These are phyloP conservation scores for Cyberlindnera bimundalis DNA, from an alignment of 805 yeast genomes.

Conservation along the genomic window DNA sequence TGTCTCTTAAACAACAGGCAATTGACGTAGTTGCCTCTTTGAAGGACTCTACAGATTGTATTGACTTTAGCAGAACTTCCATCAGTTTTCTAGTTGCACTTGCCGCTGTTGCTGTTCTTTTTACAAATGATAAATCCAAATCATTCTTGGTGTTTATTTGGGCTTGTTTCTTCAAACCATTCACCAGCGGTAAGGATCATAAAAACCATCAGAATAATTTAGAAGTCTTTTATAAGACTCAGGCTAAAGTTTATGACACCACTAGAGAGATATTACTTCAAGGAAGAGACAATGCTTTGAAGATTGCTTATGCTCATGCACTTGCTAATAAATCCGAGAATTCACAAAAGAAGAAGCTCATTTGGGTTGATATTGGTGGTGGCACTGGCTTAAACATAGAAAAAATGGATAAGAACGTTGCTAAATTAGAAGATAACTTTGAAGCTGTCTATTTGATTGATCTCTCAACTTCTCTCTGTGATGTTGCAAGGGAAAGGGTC, in stretches of 20 bases:
- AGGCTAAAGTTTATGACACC: constrained; percentile 72
- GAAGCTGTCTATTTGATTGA: constrained; percentile 70
- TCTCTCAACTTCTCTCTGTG: constrained; percentile 72
- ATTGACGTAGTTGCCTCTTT: constrained; percentile 2
- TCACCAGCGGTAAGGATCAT: constrained; percentile 26
- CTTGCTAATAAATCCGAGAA: constrained; percentile 28
- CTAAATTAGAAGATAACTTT: constrained; percentile 38
- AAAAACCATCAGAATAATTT: constrained; percentile 31
- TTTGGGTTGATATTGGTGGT: constrained; percentile 83
- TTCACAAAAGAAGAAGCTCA: constrained; percentile 36
- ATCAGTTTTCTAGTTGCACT: constrained; percentile 10
- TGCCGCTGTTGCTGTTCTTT: constrained; percentile 10
- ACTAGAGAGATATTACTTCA: constrained; percentile 64
- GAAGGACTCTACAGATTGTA: constrained; percentile 5
- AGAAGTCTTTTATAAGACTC: constrained; percentile 70
- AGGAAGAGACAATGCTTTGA: constrained; percentile 66
- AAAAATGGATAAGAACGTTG: constrained; percentile 56
- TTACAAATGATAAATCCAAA: constrained; percentile 18
- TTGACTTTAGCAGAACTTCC: constrained; percentile 6
- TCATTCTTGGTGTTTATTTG: constrained; percentile 29
- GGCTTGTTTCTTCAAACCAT: constrained; percentile 35
- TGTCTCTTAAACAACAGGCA: constrained; percentile 6
- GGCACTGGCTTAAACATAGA: constrained; percentile 86
- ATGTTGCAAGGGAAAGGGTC: constrained; percentile 62
- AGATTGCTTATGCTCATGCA: constrained; percentile 57